A percentile compares a stretch with the other conserved stretches of the same genome.
phyloP scores from a whole-genome alignment of 2,329 filamentous ascomycete species.

The Zymoseptoria passerinii region DNA sequence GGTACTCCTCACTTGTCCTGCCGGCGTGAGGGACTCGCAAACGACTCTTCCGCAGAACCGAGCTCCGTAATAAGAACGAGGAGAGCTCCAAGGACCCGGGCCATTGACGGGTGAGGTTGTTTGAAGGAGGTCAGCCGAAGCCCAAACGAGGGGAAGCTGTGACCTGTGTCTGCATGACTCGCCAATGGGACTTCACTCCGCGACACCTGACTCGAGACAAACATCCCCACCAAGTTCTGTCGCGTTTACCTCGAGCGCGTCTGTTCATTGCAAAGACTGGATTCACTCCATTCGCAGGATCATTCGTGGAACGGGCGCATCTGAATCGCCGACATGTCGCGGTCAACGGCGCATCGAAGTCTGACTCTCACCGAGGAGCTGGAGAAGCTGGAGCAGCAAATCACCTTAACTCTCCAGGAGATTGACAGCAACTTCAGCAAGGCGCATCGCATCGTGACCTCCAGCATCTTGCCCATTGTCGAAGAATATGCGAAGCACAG shows the following conservation, averaged over 20 bases:
- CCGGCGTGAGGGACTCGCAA: not conserved
- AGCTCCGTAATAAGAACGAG: not conserved
- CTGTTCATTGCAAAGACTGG: not conserved
- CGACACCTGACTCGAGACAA: not conserved
- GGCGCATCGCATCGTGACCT: slow-evolving; percentile 90
- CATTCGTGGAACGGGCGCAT: not conserved
- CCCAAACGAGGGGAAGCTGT: not conserved
- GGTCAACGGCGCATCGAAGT: slow-evolving; percentile 41
- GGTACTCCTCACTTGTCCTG: not conserved
- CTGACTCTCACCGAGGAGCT: slow-evolving; percentile 89
- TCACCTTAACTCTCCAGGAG: slow-evolving; percentile 93
- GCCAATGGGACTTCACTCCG: not conserved
- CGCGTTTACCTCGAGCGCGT: not conserved
- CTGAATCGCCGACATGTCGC: slow-evolving; percentile 4
- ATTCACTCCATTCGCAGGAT: not conserved
- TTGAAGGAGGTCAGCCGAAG: not conserved
- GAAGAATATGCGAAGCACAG: slow-evolving; percentile 95
- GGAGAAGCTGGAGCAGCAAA: slow-evolving; percentile 91
- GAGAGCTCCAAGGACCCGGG: not conserved
- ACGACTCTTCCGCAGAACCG: not conserved
- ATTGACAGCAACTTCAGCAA: slow-evolving; percentile 98
- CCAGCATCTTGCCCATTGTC: slow-evolving; percentile 83
- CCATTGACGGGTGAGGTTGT: not conserved
- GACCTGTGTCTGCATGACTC: not conserved
- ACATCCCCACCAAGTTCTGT: not conserved